Base-by-base conservation (phyloP, 2,329 filamentous ascomycete genomes). In the Pseudocercospora macadamiae region DNA sequence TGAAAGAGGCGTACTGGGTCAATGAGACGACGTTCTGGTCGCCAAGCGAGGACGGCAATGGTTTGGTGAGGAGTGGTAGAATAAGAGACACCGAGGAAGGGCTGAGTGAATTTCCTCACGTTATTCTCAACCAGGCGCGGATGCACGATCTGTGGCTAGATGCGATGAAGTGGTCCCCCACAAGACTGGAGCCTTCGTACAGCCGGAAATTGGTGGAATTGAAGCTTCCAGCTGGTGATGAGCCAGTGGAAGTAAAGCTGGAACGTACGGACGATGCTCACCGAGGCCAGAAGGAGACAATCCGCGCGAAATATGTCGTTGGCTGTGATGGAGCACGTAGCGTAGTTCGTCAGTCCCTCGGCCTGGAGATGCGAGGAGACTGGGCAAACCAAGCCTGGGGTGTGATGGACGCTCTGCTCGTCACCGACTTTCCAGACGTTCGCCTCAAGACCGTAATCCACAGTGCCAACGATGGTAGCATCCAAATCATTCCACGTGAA, bases 401-500 rank as follows among this genome's bases (percentile, higher is more conserved):
- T 26, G 72, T 74, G 2, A 39, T 74, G 59, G 72, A 74, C 54
- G 70, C 71, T 10, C 59, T 74, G 5, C 60, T 72, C 3, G 68
- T 71, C 4, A 73, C 71, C 3, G 66, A 71, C 56, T 74, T 74
- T 51, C 73, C 4, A 0, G 77, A 93, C 70, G 90, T 92, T 67
- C 60, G 71, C 26, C 63, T 72, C 21, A 73, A 72, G 59, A 69
- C 67, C 6, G 67, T 69, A 3, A 72, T 75, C 59, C 89, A 91
- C 71, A 91, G 88, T 3, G 68, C 71, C 75, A 80, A 85, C 45
- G 80, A 87, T 57, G 89, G 89, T 1, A 91, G 88, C 16, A 87
- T 93, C 69, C 89, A 93, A 85, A 86, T 92, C 3, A 92, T 93
- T 57, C 89, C 89, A 0, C 60, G 73, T 32, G 73, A 74, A 54